Evolutionary conservation across 257 asterid genomes (phyloP).

Genomic region (Orobanche coerulescens): DNA sequence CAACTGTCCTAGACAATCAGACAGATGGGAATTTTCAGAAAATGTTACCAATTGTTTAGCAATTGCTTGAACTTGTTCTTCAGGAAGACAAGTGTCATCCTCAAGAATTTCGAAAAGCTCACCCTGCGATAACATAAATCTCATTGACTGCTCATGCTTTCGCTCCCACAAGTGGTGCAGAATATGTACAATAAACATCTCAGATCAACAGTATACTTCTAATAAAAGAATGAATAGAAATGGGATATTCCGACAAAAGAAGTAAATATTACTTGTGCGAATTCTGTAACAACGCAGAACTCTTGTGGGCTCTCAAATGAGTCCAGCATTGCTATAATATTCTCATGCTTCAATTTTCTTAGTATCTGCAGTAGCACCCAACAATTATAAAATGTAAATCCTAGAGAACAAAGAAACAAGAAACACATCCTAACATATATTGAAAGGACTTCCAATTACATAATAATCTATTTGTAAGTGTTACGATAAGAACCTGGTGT

Average conservation of each 20-base stretch:
- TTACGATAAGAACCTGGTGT: not conserved
- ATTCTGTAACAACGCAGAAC: constrained; percentile 96
- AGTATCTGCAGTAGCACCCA: constrained; percentile 57
- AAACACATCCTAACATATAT: not conserved
- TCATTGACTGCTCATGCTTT: constrained; percentile 19
- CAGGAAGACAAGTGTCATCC: constrained; percentile 98
- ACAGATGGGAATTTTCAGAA: constrained; percentile 11
- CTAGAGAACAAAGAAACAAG: not conserved
- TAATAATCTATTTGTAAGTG: not conserved
- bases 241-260: constrained; percentile 12
- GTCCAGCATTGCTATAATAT: constrained; percentile 90
- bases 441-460: not conserved
- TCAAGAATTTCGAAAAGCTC: constrained; percentile 96
- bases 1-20: not conserved
- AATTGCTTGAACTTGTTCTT: constrained; percentile 97
- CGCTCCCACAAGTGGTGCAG: not conserved
- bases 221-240: constrained; percentile 6
- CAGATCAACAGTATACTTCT: not conserved
- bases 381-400: not conserved
- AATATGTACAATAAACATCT: constrained; percentile 1
- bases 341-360: constrained; percentile 90
- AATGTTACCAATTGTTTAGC: constrained; percentile 85
- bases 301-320: constrained; percentile 95
- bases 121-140: constrained; percentile 48
- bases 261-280: constrained; percentile 60